Percentiles rank a stretch among this genome's conserved stretches.
phyloP scores from a whole-genome alignment of 805 yeast species.

The Yarrowia phangngaensis region DNA sequence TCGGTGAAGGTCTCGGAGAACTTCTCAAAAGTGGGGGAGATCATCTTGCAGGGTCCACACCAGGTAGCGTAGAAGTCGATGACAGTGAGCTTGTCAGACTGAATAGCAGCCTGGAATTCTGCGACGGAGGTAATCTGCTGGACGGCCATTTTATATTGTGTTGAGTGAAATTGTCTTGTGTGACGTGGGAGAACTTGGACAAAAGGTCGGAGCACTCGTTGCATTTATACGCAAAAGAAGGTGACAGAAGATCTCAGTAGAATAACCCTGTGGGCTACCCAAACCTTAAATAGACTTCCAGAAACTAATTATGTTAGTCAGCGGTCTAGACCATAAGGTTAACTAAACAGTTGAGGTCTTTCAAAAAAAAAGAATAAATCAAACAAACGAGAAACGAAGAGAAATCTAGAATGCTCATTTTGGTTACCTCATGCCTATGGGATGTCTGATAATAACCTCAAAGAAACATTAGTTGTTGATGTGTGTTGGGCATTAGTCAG shows the following conservation, averaged over 20 bases:
- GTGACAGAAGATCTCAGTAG: constrained; percentile 21
- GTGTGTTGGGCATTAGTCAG: too few species aligned
- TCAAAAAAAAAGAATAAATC: too few species aligned
- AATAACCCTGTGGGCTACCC: too few species aligned
- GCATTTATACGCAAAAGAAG: constrained; percentile 25
- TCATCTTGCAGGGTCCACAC: constrained; percentile 99
- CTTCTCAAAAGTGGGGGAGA: constrained; percentile 77
- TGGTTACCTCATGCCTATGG: too few species aligned
- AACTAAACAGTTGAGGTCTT: too few species aligned
- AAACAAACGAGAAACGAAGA: too few species aligned
- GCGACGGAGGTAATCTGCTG: constrained; percentile 46
- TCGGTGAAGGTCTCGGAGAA: constrained; percentile 50
- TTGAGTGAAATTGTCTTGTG: constrained; percentile 27
- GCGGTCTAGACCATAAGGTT: constrained; percentile 26
- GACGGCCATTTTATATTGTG: constrained; percentile 47
- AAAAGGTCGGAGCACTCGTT: constrained; percentile 20
- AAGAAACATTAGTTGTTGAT: too few species aligned
- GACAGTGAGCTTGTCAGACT: constrained; percentile 69
- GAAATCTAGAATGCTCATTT: too few species aligned
- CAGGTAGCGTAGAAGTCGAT: constrained; percentile 96
- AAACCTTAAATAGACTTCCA: too few species aligned
- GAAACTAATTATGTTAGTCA: too few species aligned
- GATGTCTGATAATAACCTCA: too few species aligned
- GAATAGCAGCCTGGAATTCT: constrained; percentile 67
- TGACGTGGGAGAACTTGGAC: constrained; percentile 21